These are phyloP conservation scores for Malbranchea zuffiana DNA, from an alignment of 2,329 filamentous ascomycete species.

Conservation along the genomic window DNA sequence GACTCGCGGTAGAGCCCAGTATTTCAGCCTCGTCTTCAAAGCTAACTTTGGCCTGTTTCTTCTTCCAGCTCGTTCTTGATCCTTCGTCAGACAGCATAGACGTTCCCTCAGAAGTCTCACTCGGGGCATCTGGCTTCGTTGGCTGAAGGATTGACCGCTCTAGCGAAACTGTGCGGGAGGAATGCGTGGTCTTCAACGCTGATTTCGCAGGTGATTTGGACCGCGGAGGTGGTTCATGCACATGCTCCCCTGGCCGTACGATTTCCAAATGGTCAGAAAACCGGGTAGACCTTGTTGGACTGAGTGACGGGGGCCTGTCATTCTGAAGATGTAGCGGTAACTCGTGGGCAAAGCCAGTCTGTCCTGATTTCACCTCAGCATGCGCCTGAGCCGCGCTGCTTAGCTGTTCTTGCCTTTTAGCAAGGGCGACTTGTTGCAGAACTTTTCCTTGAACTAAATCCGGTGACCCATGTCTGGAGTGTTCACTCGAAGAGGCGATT, in stretches of 20 bases:
- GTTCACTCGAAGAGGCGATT: too few species aligned
- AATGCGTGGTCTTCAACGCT: conserved; percentile 42
- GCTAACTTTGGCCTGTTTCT: conserved; percentile 52
- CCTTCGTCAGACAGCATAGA: conserved; percentile 41
- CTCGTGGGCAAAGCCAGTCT: too few species aligned
- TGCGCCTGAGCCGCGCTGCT: too few species aligned
- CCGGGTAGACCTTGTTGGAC: conserved; percentile 35
- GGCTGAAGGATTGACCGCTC: conserved; percentile 19
- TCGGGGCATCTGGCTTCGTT: conserved; percentile 29
- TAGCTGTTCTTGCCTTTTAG: too few species aligned
- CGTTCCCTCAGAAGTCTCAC: conserved; percentile 47
- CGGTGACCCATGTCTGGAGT: too few species aligned
- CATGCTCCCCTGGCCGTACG: conserved; percentile 36
- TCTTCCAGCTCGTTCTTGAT: conserved; percentile 34
- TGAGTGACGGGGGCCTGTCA: conserved; percentile 11
- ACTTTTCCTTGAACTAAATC: too few species aligned
- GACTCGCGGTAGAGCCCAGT: conserved; percentile 35
- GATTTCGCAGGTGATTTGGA: conserved; percentile 53
- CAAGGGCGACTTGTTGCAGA: too few species aligned
- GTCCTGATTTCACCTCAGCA: too few species aligned
- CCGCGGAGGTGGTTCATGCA: conserved; percentile 48
- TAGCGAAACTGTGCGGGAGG: conserved; percentile 37
- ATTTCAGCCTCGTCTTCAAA: conserved; percentile 51
- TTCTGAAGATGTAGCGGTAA: not conserved
- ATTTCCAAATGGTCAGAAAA: conserved; percentile 45